These are phyloP conservation scores for Boletus vinaceobasis DNA, from an alignment of 768 basidiomycete species.

Conservation along the genomic window DNA sequence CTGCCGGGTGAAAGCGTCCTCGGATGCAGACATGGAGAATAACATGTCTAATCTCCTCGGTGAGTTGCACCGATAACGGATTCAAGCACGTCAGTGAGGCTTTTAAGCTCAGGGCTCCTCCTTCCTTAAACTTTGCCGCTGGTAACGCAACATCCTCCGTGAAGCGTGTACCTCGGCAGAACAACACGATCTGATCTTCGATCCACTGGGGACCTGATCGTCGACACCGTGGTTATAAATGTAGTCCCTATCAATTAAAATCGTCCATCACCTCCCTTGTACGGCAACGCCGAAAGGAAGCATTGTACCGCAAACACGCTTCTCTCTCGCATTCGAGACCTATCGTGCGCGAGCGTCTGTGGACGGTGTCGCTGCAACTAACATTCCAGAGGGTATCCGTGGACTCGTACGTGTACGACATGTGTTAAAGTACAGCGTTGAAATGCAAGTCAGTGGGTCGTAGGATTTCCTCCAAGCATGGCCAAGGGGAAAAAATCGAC, in stretches of 20 bases:
- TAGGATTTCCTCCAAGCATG: conserved; percentile 2
- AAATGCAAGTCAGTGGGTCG: background rate
- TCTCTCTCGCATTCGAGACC: background rate
- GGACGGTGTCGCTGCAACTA: conserved; percentile 1
- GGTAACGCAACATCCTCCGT: conserved; percentile 18
- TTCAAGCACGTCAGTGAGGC: conserved; percentile 14
- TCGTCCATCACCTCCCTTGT: conserved; percentile 7
- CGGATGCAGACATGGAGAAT: background rate
- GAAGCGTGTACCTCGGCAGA: conserved; percentile 22
- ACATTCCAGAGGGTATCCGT: conserved; percentile 14
- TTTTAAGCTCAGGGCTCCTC: conserved; percentile 9
- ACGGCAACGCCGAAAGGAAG: conserved; percentile 9
- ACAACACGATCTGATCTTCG: conserved; percentile 27
- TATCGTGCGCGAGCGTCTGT: background rate
- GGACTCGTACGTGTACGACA: conserved; percentile 12
- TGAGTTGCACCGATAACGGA: background rate
- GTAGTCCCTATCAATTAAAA: conserved; percentile 21
- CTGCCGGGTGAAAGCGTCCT: background rate
- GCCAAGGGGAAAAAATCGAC: background rate
- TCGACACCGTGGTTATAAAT: conserved; percentile 5
- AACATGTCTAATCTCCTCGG: conserved; percentile 8
- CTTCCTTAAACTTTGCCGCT: conserved; percentile 6
- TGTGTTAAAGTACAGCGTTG: conserved; percentile 14
- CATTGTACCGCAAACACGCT: background rate
- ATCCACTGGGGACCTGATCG: conserved; percentile 29